phyloP scores from a whole-genome alignment of 192 early-diverging fungal species.

The Coemansia sp. region DNA sequence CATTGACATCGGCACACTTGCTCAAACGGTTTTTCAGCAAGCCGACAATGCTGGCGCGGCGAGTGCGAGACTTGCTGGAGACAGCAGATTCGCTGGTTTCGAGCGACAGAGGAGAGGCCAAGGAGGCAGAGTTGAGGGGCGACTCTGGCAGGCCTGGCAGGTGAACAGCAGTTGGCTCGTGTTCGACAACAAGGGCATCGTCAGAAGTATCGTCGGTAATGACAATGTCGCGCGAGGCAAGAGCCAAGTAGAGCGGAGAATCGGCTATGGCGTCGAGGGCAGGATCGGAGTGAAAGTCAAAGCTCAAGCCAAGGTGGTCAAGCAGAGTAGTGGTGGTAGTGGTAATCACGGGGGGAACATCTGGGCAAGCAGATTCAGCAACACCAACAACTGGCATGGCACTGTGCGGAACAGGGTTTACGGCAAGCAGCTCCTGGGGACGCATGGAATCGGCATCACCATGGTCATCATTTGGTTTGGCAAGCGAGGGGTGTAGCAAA shows the following conservation, averaged over 20 bases:
- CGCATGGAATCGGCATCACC: background rate
- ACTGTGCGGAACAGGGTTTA: background rate
- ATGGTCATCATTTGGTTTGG: background rate
- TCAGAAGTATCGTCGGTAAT: background rate
- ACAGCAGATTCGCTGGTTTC: background rate
- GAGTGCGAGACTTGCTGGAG: slow-evolving; percentile 12
- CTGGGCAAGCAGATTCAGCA: no score
- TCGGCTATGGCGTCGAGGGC: slow-evolving; percentile 27
- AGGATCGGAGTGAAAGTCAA: slow-evolving; percentile 37
- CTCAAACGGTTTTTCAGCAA: slow-evolving; percentile 27
- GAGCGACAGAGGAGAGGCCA: background rate
- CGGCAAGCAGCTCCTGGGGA: slow-evolving; percentile 1
- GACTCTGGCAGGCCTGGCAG: background rate
- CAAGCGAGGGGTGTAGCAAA: background rate
- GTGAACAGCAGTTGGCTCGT: background rate
- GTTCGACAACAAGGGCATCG: background rate
- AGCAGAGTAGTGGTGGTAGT: background rate
- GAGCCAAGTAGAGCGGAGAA: slow-evolving; percentile 21
- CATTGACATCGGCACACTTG: slow-evolving; percentile 13
- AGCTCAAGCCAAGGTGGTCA: slow-evolving; percentile 24
- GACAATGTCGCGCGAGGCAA: background rate
- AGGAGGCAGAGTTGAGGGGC: background rate
- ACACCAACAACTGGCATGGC: background rate
- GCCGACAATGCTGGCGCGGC: slow-evolving; percentile 39
- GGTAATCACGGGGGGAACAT: no score